Evolutionary conservation across 768 basidiomycete genomes (phyloP).

Genomic region (Kondoa subrosea): DNA sequence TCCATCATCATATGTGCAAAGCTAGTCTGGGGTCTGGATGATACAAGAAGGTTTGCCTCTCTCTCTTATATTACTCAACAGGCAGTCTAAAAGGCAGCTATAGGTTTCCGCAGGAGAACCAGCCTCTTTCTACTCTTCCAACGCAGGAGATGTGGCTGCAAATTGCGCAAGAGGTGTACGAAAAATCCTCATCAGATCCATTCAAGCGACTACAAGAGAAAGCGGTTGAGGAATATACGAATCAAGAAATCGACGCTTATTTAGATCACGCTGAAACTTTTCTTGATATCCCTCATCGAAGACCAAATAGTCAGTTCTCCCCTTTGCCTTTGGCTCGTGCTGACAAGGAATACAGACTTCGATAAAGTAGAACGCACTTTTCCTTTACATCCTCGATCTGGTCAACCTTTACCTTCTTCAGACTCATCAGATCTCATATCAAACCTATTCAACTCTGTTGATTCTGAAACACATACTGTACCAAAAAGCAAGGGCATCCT

Average conservation of each 20-base stretch:
- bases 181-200: not conserved
- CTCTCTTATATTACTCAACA: not conserved
- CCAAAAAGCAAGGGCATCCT: not conserved
- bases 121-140: not conserved
- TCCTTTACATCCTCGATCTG: not conserved
- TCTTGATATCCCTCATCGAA: not conserved
- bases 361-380: not conserved
- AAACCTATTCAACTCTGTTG: not conserved
- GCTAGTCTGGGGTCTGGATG: constrained; percentile 15
- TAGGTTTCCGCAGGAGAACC: not conserved
- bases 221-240: not conserved
- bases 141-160: not conserved
- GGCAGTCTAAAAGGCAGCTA: no score
- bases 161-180: not conserved
- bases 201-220: not conserved
- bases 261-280: not conserved
- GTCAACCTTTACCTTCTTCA: not conserved
- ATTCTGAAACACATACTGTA: not conserved
- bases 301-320: not conserved
- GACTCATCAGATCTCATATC: not conserved
- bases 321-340: not conserved
- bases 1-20: constrained; percentile 6
- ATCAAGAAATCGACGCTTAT: constrained; percentile 2
- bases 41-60: constrained; percentile 3
- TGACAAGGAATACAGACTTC: not conserved